Base-by-base conservation (phyloP, 805 yeast genomes). In the Teunomyces cretensis region DNA sequence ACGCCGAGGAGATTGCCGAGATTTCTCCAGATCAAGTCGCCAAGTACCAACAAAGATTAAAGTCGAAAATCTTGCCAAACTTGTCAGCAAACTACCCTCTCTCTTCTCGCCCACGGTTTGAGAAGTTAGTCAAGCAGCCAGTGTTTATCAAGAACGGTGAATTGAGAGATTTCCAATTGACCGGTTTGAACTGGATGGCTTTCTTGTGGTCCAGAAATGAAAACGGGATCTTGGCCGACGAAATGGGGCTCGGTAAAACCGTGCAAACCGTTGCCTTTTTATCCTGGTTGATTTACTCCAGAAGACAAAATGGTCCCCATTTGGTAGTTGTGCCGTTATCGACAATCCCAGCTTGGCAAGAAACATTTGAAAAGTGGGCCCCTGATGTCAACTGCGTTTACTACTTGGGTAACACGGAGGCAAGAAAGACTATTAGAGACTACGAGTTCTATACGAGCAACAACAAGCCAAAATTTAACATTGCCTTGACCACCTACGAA, bases 141-240 rank as follows among this genome's bases (percentile, higher is more conserved):
- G 75, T 83, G 11, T 94, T 86, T 60, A 84, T 94, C 52, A 90
- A 90, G 62, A 84, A 86, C 58, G 97, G 97, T 41, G 94, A 86
- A 63, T 76, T 94, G 52, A 81, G 99, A 64, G 99, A 94, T 70
- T 94, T 94, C 79, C 99, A 94, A 72, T 77, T 94, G 64, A 94
- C 99, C 0, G 99, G 99, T 45, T 78, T 94, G 50, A 94, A 94
- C 67, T 94, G 99, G 99, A 94, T 94, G 99, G 99, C 99, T 0
- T 94, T 92, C 63, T 72, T 94, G 49, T 94, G 99, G 99, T 88
- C 96, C 3, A 80, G 97, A 58, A 88, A 92, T 65, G 97, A 94
- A 69, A 94, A 94, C 65, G 98, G 99, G 45, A 94, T 94, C 41
- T 72, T 94, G 33, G 99, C 99, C 4, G 99, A 94, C 72, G 99